Base-by-base conservation (phyloP, 805 yeast species). In the Jamesozyma piceae region DNA sequence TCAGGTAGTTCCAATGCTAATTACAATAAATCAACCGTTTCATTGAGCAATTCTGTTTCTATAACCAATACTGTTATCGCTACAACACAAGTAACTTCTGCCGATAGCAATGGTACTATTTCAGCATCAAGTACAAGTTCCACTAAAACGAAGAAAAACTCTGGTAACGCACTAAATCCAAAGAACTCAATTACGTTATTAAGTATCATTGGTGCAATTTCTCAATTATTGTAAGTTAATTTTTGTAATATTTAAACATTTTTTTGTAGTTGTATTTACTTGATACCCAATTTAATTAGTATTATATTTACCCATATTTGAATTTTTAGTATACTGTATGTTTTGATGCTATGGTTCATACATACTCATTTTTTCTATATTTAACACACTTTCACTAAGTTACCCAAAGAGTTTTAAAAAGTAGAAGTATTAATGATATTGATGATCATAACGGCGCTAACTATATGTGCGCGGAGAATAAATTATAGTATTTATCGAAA, bases 101-200 rank as follows among this genome's bases (percentile, higher is more conserved):
- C 44, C 11, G 21, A 42, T 18, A 32, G 22, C 14, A 21, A 42
- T 18, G 15, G 22, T 18, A 8, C 35, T 5, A 30, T 6, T 24
- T 32, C 22, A 6, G 6, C 22, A 8, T 32, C 35, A 8, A 15
- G 37, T 11, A 32, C 38, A 8, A 26, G 34, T 20, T 21, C 28
- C 14, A 24, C 31, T 22, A 22, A 17, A n/a, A n/a, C 32, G 13
- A 39, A 32, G 14, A 27, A 37, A 10, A 41, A 39, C 26, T 17
- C n/a, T 33, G 42, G 32, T 18, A 34, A 33, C 26, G 11, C 17
- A 3, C 19, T 33, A 19, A 15, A 10, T n/a, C 4, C 31, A 15
- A 42, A 43, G 29, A 27, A 13, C 30, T 37, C 40, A 5, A 41
- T 38, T n/a, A 24, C 35, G 13, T 18, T 35, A 24, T 15, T 41